Base-by-base conservation (phyloP, 495 filamentous ascomycete genomes). In the Aspergillus indologenus region DNA sequence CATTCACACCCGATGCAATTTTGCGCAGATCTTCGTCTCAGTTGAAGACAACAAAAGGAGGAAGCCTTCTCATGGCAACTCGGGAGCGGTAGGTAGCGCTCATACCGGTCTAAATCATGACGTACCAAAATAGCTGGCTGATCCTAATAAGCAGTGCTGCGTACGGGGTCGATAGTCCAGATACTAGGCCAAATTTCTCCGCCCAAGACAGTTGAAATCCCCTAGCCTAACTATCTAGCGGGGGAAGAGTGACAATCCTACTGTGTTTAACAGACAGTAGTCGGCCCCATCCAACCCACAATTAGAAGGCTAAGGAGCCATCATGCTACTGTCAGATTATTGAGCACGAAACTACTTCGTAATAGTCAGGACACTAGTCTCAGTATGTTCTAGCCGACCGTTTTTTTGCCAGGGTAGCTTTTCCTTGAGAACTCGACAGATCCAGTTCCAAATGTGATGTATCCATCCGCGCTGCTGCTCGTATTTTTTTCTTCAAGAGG, bases 361-460 rank as follows among this genome's bases (percentile, higher is more conserved):
- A 47, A 31, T 12, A 18, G 23, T 29, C 48, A 7, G 21, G 23
- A 19, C 2, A 51, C 57, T 59, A 54, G 45, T 21, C 56, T 45
- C 15, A 21, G 48, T 55, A 21, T 1, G 46, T 26, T 45, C 56
- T 59, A 65, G 62, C 14, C 42, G 55, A 50, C 62, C 59, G 58
- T 65, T 64, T 48, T 44, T 45, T 43, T 4, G 17, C 48, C 48
- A 51, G 48, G 48, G 23, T 51, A 51, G 34, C 34, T 40, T 40
- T n/a, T 15, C 22, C 15, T 15, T 48, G 22, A 15, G 14, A 4
- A 22, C 18, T 24, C 9, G 53, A 21, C 24, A 20, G 19, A 20
- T 29, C 26, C 31, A 15, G 6, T 22, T 19, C 12, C 45, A 15
- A 31, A 56, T 61, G 23, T 61, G 54, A 61, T 61, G n/a, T 44